Percentiles rank a stretch among this genome's conserved stretches.
Evolutionary conservation across 306 rosid genomes (phyloP).

Genomic region (Dalbergia oliveri): DNA sequence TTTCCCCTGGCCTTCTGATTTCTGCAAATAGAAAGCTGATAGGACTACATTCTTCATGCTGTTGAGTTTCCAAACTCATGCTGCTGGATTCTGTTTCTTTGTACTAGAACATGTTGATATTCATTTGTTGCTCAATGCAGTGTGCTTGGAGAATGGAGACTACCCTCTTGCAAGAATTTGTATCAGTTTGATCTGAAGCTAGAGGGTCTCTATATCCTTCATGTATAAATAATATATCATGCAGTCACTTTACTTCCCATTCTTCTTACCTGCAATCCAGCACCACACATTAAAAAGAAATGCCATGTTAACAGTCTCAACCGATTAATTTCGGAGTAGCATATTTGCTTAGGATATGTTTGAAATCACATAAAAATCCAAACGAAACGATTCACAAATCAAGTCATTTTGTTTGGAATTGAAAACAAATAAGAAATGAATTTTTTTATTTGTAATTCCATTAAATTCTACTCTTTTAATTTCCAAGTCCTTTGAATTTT

Average conservation of each 20-base stretch:
- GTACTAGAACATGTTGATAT: constrained; percentile 21
- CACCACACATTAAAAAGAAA: constrained; percentile 35
- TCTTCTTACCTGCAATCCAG: constrained; percentile 68
- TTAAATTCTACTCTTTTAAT: no score
- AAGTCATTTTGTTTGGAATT: no score
- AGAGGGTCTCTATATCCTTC: constrained; percentile 24
- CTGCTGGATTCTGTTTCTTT: constrained; percentile 28
- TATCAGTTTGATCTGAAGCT: constrained; percentile 34
- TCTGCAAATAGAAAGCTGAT: constrained; percentile 20
- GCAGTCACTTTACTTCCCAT: constrained; percentile 55
- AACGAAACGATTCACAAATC: no score
- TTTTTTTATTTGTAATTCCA: no score
- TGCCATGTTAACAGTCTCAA: not conserved
- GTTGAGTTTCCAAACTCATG: constrained; percentile 40
- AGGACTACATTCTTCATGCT: constrained; percentile 31
- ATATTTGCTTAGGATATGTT: not conserved
- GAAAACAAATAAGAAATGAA: no score
- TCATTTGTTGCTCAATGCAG: constrained; percentile 43
- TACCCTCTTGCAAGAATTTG: constrained; percentile 32
- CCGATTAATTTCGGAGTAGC: not conserved
- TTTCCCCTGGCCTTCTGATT: constrained; percentile 28
- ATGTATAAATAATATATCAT: constrained; percentile 27
- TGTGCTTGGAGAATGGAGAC: constrained; percentile 39
- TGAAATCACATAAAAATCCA: no score
- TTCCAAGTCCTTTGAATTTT: no score